Base-by-base conservation (phyloP, 306 rosid genomes). In the Styphnolobium japonicum region DNA sequence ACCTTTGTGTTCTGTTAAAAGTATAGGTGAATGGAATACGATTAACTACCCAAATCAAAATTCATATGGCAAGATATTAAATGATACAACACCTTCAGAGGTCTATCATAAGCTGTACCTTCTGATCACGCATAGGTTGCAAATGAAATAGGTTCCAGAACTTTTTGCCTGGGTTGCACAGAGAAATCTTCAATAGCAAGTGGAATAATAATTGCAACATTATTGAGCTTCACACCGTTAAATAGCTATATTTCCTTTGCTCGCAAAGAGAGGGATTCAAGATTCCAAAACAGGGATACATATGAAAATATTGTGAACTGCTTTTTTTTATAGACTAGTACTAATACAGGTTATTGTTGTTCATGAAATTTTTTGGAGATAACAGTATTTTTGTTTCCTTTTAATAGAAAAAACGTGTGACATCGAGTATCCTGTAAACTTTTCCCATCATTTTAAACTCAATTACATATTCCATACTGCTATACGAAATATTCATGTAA, bases 91-190 rank as follows among this genome's bases (percentile, higher is more conserved):
- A 45, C 72, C 58, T 37, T 80, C 16, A 70, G 40, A 67, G 34
- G 55, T 80, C 29, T 40, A 57, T 53, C 21, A 53, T 70, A 25
- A 19, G 14, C 0, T 16, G 31, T 89, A 92, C 99, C 98, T 93
- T 95, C 65, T 95, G 99, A 61, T 95, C 99, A 85, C 99, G 98
- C 99, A 95, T 95, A 40, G 99, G 97, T 87, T 95, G 99, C 66
- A 95, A 86, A 84, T 95, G 99, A 86, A 95, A 95, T 71, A 95
- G 69, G 79, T 95, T 95, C 99, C 99, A 95, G 81, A 95, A 95
- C 87, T 93, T 95, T 73, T 95, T 93, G 27, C 99, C 99, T 95
- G 89, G 12, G 45, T 85, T 39, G 25, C 71, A 73, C 22, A 29
- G 51, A 85, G 68, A 87, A 29, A 75, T 73, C 64, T 57, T 84